Conservation (phyloP, 257 asterid species). For the Coffea canephora region DNA sequence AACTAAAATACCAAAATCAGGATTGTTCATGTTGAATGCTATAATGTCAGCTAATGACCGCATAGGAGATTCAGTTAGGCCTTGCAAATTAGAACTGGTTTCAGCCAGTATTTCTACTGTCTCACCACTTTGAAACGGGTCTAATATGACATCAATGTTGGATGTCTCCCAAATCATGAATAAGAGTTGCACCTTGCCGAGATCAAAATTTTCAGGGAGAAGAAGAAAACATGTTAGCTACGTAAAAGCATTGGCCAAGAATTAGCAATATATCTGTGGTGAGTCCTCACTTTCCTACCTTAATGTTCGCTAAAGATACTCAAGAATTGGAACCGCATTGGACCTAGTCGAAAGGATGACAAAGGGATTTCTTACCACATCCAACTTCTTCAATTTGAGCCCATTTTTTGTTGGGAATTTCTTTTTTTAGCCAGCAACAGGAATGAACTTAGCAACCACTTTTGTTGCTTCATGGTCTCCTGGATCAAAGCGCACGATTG, state of each 20-base stretch:
- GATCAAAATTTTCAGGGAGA: too few species aligned
- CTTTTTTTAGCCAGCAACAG: slow-evolving; percentile 53
- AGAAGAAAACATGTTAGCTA: too few species aligned
- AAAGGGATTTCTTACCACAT: slow-evolving; percentile 58
- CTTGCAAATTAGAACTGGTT: too few species aligned
- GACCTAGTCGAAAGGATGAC: slow-evolving; percentile 28
- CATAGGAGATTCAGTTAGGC: too few species aligned
- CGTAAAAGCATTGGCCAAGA: neutral
- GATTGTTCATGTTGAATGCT: too few species aligned
- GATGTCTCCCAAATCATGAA: too few species aligned
- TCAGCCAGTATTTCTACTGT: too few species aligned
- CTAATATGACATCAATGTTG: too few species aligned
- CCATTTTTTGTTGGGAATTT: too few species aligned
- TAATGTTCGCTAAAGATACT: slow-evolving; percentile 37
- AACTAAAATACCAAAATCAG: too few species aligned
- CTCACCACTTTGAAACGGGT: slow-evolving; percentile 42
- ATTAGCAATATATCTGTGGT: neutral
- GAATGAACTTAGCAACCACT: slow-evolving; percentile 48
- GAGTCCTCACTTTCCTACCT: slow-evolving; percentile 29
- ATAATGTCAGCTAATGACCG: too few species aligned
- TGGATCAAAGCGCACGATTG: slow-evolving; percentile 53
- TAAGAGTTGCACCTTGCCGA: too few species aligned
- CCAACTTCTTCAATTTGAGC: slow-evolving; percentile 56
- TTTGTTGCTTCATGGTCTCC: slow-evolving; percentile 47
- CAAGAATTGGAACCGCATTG: slow-evolving; percentile 35